Conservation (phyloP, 306 rosid genomes). For the Rosa persica region DNA sequence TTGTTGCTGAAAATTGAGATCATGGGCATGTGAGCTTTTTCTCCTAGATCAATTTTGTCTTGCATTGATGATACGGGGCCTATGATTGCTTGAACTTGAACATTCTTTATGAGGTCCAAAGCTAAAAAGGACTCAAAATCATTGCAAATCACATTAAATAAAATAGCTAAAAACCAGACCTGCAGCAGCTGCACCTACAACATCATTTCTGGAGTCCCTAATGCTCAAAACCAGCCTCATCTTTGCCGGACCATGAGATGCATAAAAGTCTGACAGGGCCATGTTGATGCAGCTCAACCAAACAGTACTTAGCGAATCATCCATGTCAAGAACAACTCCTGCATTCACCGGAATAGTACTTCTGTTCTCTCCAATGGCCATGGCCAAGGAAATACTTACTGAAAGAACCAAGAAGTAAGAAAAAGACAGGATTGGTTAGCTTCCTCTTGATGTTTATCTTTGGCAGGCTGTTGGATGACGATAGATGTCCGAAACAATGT, state of each 20-base stretch:
- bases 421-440: background rate
- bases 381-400: background rate
- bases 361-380: background rate
- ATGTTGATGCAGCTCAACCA: constrained; percentile 6
- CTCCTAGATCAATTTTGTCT: constrained; percentile 23
- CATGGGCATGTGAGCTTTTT: constrained; percentile 35
- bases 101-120: constrained; percentile 42
- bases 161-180: constrained; percentile 1
- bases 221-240: background rate
- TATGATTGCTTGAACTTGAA: constrained; percentile 44
- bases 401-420: background rate
- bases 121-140: constrained; percentile 19
- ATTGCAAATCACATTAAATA: background rate
- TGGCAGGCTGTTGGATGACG: background rate
- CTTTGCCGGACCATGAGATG: background rate
- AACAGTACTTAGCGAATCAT: background rate
- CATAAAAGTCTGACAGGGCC: background rate
- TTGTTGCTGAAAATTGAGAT: constrained; percentile 30
- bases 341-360: background rate
- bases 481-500: background rate
- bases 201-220: constrained; percentile 3
- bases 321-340: background rate
- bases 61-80: constrained; percentile 33
- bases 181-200: constrained; percentile 25
- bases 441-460: background rate